Evolutionary conservation across 1,284 basidiomycete species (phyloP).

Genomic region (Apiotrichum sp.): DNA sequence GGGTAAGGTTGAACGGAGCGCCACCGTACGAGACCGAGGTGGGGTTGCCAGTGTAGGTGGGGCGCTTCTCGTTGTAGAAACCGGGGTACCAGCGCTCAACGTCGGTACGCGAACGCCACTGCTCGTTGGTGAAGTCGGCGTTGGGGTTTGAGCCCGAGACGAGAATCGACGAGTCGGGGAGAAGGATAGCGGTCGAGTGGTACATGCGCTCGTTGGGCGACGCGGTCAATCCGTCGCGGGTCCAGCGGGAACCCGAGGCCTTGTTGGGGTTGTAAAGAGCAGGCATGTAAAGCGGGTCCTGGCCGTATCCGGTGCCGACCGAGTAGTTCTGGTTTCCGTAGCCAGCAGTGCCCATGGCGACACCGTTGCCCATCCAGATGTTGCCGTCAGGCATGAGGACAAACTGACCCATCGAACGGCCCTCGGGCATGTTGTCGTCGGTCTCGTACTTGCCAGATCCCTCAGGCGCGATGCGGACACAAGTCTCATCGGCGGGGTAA

Average conservation of each 20-base stretch:
- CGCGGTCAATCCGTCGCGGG: conserved; percentile 54
- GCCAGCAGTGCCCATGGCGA: conserved; percentile 58
- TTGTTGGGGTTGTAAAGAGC: conserved; percentile 60
- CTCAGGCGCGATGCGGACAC: conserved; percentile 65
- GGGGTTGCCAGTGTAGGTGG: conserved; percentile 47
- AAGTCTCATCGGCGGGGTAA: conserved; percentile 45
- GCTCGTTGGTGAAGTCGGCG: conserved; percentile 57
- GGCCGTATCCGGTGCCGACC: conserved; percentile 43
- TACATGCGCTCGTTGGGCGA: conserved; percentile 72
- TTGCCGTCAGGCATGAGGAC: conserved; percentile 44
- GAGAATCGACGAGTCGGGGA: conserved; percentile 78
- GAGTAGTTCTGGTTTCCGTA: conserved; percentile 47
- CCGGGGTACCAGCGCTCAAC: conserved; percentile 46
- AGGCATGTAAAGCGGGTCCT: conserved; percentile 44
- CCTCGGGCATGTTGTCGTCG: conserved; percentile 67
- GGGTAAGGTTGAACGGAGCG: conserved; percentile 63
- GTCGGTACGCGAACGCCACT: conserved; percentile 45
- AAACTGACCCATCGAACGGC: conserved; percentile 76
- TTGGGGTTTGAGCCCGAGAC: conserved; percentile 92
- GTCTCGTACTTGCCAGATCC: conserved; percentile 49
- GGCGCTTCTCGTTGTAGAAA: conserved; percentile 61
- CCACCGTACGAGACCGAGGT: conserved; percentile 61
- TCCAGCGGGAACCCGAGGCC: conserved; percentile 65
- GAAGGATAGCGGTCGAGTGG: conserved; percentile 80
- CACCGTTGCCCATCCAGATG: conserved; percentile 62